Evolutionary conservation across 192 early-diverging fungal genomes (phyloP).

Genomic region (Globomyces pollinis-pini): DNA sequence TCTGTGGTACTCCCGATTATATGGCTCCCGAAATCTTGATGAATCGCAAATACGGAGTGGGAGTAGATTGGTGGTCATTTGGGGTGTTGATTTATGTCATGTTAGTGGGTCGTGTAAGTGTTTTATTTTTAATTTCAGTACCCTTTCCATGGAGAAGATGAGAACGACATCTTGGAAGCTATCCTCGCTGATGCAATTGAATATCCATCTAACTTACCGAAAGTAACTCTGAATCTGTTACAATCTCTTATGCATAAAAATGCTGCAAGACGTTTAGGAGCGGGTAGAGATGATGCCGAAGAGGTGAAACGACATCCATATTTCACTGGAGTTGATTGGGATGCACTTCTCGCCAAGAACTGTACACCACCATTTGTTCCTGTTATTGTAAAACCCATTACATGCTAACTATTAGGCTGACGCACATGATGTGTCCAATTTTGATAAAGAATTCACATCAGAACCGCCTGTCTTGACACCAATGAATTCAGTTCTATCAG

Average conservation of each 20-base stretch:
- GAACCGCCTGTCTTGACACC: constrained; percentile 89
- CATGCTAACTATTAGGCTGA: constrained; percentile 24
- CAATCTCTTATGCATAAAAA: constrained; percentile 80
- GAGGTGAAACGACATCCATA: constrained; percentile 95
- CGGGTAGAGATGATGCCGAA: constrained; percentile 78
- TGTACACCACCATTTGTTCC: constrained; percentile 85
- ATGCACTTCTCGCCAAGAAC: constrained; percentile 80
- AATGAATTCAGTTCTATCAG: constrained; percentile 66
- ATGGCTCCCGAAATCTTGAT: constrained; percentile 97
- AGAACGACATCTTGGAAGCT: constrained; percentile 92
- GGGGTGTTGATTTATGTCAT: constrained; percentile 87
- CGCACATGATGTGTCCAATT: constrained; percentile 89
- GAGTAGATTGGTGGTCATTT: constrained; percentile 98
- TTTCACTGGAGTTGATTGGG: constrained; percentile 92
- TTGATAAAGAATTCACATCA: constrained; percentile 92
- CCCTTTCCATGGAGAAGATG: constrained; percentile 91
- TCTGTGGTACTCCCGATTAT: constrained; percentile 87
- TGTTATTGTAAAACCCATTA: constrained; percentile 70
- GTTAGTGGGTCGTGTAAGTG: constrained; percentile 61
- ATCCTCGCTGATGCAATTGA: constrained; percentile 92
- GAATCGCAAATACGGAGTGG: constrained; percentile 82
- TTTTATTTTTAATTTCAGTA: constrained; percentile 44
- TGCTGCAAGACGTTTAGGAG: constrained; percentile 79
- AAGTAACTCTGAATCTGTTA: constrained; percentile 82
- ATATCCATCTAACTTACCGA: constrained; percentile 89